Evolutionary conservation across 164 flowering plant species (phyloP), one percentile per base, ranked within the genome.

Genomic region (Aristolochia contorta): DNA sequence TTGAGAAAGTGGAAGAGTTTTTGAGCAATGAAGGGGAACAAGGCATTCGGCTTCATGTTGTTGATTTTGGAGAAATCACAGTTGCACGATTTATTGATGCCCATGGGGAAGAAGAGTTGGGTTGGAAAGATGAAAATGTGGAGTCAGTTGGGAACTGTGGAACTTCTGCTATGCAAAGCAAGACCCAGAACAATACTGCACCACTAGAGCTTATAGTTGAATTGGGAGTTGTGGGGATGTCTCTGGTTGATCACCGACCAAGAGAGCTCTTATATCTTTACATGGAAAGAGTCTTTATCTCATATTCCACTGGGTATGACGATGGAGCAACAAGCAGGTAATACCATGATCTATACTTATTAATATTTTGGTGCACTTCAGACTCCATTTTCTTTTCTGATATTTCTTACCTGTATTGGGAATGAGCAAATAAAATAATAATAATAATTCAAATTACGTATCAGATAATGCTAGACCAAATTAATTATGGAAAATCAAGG

Each of bases 261-360:
- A 88, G 81, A 67, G 99, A 93, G 75, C 80, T 90, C 33, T 79
- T 76, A 52, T 93, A 84, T 70, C 60, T 93, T 56, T 85, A 88
- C 67, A 64, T 93, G 74, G 95, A 93, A 71, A 81, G 86, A 57
- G 90, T 93, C 19, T 86, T 76, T 69, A 59, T 86, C 51, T 85
- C 96, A 67, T 93, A 84, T 77, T 84, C 87, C 14, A 81, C 92
- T 64, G 95, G 99, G 43, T 90, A 81, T 72, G 95, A 85, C 74
- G 79, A 83, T 58, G 97, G 97, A 58, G 79, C 77, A 18, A 82
- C 96, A 33, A 88, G 80, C 87, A 84, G 97, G 98, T 90, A 57
- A 47, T 56, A 58, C 12, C 7, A 37, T 10, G 43, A 37, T 37
- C 43, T 37, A 37, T 37, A 8, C 43, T 37, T 37, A 10, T 7